These are phyloP conservation scores for Talinum fruticosum DNA, from an alignment of 148 eudicot genomes.

Conservation along the genomic window DNA sequence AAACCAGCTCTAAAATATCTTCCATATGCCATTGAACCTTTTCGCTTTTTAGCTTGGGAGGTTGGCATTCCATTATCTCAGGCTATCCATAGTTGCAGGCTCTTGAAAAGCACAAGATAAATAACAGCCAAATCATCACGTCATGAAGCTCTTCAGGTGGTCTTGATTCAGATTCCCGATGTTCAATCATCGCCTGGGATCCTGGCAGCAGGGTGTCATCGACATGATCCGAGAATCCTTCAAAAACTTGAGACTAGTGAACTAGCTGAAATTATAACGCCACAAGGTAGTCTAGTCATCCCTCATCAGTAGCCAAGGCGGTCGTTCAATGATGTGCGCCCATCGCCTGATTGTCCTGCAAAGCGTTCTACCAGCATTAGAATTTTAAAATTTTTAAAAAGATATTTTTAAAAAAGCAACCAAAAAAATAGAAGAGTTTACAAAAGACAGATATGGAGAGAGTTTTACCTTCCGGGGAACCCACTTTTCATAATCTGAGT, in stretches of 20 bases:
- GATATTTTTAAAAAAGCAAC: not conserved
- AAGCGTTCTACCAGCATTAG: constrained; percentile 8
- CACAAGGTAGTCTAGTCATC: not conserved
- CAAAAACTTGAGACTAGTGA: not conserved
- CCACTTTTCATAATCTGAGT: constrained; percentile 60
- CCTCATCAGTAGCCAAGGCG: constrained; percentile 73
- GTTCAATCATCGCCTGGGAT: not conserved
- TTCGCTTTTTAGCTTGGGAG: not conserved
- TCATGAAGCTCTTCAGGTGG: not conserved
- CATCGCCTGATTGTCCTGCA: constrained; percentile 99
- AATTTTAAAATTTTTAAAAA: not conserved
- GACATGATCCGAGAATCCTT: not conserved
- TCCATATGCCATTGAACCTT: not conserved
- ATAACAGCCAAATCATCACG: not conserved
- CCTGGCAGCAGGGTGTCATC: not conserved
- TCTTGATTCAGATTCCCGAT: not conserved
- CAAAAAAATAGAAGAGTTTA: no score
- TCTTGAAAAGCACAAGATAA: not conserved
- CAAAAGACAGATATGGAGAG: not conserved
- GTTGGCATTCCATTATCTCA: not conserved
- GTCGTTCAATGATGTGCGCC: constrained; percentile 90
- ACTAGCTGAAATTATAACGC: not conserved
- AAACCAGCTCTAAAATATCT: not conserved
- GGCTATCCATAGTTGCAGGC: not conserved
- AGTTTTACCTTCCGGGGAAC: constrained; percentile 80